Evolutionary conservation across 805 yeast genomes (phyloP).

Genomic region (Ogataea kodamae): DNA sequence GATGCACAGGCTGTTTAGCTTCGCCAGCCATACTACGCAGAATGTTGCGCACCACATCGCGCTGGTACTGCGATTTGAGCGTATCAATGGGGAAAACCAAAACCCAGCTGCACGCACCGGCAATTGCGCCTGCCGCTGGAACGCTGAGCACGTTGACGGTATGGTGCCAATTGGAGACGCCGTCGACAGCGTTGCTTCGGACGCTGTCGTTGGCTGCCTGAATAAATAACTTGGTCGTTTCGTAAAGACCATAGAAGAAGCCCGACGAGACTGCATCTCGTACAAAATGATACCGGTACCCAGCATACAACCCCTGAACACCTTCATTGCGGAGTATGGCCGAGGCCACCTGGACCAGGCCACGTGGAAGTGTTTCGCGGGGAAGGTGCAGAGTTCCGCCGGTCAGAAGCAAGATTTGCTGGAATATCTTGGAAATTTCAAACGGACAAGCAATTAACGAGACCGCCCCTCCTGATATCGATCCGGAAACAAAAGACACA

Average conservation of each 20-base stretch:
- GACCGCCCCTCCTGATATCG: constrained; percentile 61
- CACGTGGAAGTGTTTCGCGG: constrained; percentile 30
- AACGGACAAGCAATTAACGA: constrained; percentile 76
- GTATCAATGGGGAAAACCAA: constrained; percentile 80
- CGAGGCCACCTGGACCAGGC: constrained; percentile 41
- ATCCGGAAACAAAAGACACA: constrained; percentile 53
- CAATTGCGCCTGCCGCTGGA: constrained; percentile 71
- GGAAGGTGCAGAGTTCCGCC: constrained; percentile 8
- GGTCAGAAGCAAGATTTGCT: constrained; percentile 62
- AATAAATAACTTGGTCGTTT: constrained; percentile 53
- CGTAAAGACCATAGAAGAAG: constrained; percentile 71
- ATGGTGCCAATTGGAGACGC: constrained; percentile 25
- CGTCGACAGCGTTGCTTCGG: constrained; percentile 6
- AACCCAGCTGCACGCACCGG: constrained; percentile 75
- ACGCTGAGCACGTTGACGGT: constrained; percentile 41
- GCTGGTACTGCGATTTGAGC: constrained; percentile 68
- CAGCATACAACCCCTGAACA: constrained; percentile 62
- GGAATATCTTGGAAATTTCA: constrained; percentile 77
- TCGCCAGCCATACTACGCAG: constrained; percentile 48
- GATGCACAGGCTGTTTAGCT: constrained; percentile 36
- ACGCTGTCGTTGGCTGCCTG: constrained; percentile 32
- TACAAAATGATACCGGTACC: constrained; percentile 60
- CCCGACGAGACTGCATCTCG: constrained; percentile 74
- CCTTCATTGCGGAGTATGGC: constrained; percentile 62
- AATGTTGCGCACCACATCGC: constrained; percentile 69